Base-by-base conservation (phyloP, 768 basidiomycete species). In the Epithele typhae region DNA sequence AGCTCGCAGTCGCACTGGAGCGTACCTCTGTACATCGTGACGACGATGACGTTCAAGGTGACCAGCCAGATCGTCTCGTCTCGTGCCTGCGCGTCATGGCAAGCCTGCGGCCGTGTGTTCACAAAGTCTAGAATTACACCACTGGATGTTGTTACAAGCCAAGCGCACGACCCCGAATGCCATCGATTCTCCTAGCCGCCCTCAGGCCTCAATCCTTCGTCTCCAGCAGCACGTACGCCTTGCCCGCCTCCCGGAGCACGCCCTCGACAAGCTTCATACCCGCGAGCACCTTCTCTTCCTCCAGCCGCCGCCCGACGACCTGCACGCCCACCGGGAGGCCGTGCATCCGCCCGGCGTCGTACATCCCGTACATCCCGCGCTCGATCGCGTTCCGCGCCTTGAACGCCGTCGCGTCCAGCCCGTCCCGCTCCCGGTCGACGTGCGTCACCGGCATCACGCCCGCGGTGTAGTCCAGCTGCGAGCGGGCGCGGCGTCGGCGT, bases 261-360 rank as follows among this genome's bases (percentile, higher is more conserved):
- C 36, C 46, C 43, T 69, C 63, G 5, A 77, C 64, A 33, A 75
- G 46, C 49, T 71, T 67, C 66, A 76, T 76, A 1, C 70, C 72
- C 51, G 68, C 69, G 33, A 77, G 44, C 2, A 73, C 74, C 17
- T 69, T 70, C 56, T 78, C 76, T 52, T 78, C 76, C 44, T 74
- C 71, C 1, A 74, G 59, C 4, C 73, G 65, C 37, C 62, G 65
- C 0, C 74, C 74, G 14, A 75, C 62, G 15, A 77, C 55, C 57
- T 76, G 71, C 23, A 77, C 60, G 3, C 72, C 70, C 3, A 77
- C 60, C 0, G 74, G 75, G 18, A 76, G 64, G 11, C 73, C 75
- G 19, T 70, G 62, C 69, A 75, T 73, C 48, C 65, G 64, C 30
- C 52, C 47, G 5, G 67, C 55, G 40, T 74, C 65, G 48, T 76